Evolutionary conservation across 305 asterid genomes (phyloP).

Genomic region (Rubia balearica): DNA sequence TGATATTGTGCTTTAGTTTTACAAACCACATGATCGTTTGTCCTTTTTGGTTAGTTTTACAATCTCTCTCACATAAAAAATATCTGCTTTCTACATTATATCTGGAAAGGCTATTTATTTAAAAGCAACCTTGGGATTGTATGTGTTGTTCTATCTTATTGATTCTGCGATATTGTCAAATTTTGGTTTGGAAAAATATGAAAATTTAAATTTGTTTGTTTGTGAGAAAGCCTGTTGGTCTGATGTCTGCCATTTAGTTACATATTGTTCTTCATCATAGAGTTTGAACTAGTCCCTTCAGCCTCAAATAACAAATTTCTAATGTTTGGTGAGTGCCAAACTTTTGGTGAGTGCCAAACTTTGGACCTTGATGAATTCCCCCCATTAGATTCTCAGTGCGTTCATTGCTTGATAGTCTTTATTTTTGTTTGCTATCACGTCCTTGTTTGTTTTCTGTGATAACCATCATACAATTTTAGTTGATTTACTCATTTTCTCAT

Average conservation of each 20-base stretch:
- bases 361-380: neutral
- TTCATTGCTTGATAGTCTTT: neutral
- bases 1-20: neutral
- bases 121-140: neutral
- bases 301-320: neutral
- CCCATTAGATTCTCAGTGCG: neutral
- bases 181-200: neutral
- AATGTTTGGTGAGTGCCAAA: neutral
- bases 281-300: constrained; percentile 1
- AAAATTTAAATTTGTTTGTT: neutral
- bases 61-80: neutral
- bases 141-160: neutral
- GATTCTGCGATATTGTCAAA: neutral
- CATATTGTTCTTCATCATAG: neutral
- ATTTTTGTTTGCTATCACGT: neutral
- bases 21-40: neutral
- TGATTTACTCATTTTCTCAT: constrained; percentile 11
- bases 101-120: neutral
- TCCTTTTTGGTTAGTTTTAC: neutral
- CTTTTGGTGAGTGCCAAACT: too few species aligned
- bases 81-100: neutral
- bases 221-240: neutral
- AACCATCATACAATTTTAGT: neutral
- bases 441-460: neutral
- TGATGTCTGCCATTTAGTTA: neutral